Evolutionary conservation across 2,329 filamentous ascomycete genomes (phyloP).

Genomic region (Chrysoporthe puriensis): DNA sequence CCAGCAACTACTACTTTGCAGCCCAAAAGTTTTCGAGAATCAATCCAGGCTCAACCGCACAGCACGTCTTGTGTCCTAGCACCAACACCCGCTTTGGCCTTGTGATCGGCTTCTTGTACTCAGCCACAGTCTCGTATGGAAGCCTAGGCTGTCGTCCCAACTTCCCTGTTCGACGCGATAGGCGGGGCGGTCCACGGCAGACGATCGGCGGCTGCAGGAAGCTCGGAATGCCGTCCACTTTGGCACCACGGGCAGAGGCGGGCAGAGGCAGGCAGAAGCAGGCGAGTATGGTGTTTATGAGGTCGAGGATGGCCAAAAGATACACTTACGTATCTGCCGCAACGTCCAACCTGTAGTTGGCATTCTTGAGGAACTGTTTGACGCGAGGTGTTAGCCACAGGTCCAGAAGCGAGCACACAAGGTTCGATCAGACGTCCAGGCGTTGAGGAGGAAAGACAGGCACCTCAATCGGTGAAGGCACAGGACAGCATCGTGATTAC

Average conservation of each 20-base stretch:
- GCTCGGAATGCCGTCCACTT: neutral
- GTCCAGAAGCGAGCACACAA: neutral
- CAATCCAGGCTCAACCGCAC: neutral
- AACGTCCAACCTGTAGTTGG: conserved; percentile 55
- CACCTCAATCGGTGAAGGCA: neutral
- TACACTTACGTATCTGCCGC: conserved; percentile 62
- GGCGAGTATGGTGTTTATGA: neutral
- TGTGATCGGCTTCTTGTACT: neutral
- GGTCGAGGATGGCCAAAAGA: conserved; percentile 27
- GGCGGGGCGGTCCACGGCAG: neutral
- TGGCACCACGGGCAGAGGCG: neutral
- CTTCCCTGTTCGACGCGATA: neutral
- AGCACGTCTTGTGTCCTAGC: neutral
- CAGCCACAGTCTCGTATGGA: neutral
- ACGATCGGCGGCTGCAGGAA: neutral
- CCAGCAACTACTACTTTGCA: neutral
- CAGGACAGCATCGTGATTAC: neutral
- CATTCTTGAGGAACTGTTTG: conserved; percentile 52
- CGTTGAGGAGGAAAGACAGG: neutral
- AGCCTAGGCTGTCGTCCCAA: neutral
- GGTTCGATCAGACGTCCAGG: neutral
- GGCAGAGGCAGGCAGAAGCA: neutral
- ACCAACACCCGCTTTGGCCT: neutral
- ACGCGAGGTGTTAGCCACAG: conserved; percentile 13
- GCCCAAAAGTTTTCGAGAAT: neutral